These are phyloP conservation scores for Fraxinus albicans DNA, from an alignment of 305 asterid genomes.

Conservation along the genomic window DNA sequence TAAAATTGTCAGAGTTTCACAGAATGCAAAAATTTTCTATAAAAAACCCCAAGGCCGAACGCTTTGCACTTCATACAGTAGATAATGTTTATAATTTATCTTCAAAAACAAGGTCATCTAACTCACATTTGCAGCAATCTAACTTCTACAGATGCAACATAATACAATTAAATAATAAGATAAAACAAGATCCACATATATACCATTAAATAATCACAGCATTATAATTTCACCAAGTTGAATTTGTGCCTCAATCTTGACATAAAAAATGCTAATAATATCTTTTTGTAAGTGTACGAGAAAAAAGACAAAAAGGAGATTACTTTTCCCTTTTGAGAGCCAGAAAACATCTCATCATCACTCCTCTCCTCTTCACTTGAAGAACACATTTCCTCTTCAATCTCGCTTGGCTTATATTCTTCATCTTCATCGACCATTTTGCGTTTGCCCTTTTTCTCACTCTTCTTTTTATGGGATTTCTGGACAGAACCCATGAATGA, in stretches of 20 bases:
- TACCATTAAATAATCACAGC: not conserved
- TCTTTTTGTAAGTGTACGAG: not conserved
- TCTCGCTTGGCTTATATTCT: slow-evolving; percentile 66
- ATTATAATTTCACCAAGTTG: not conserved
- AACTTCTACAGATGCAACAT: not conserved
- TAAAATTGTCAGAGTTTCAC: not conserved
- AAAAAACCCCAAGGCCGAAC: not conserved
- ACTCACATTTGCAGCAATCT: not conserved
- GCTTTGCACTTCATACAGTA: not conserved
- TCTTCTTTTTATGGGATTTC: slow-evolving; percentile 38
- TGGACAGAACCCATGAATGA: slow-evolving; percentile 46
- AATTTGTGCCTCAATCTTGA: not conserved
- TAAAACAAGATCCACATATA: not conserved
- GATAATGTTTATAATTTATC: not conserved
- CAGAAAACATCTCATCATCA: slow-evolving; percentile 43
- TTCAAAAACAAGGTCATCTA: not conserved
- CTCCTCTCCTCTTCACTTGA: slow-evolving; percentile 50
- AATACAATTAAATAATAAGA: not conserved
- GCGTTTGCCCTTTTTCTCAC: slow-evolving; percentile 51
- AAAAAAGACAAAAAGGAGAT: not conserved
- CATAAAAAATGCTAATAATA: not conserved
- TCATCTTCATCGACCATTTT: slow-evolving; percentile 64
- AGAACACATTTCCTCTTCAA: slow-evolving; percentile 41
- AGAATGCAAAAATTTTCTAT: not conserved
- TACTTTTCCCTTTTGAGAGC: slow-evolving; percentile 46